Percentiles rank a stretch among this genome's conserved stretches.
phyloP scores from a whole-genome alignment of 306 rosid species.

The Carpinus viminea region DNA sequence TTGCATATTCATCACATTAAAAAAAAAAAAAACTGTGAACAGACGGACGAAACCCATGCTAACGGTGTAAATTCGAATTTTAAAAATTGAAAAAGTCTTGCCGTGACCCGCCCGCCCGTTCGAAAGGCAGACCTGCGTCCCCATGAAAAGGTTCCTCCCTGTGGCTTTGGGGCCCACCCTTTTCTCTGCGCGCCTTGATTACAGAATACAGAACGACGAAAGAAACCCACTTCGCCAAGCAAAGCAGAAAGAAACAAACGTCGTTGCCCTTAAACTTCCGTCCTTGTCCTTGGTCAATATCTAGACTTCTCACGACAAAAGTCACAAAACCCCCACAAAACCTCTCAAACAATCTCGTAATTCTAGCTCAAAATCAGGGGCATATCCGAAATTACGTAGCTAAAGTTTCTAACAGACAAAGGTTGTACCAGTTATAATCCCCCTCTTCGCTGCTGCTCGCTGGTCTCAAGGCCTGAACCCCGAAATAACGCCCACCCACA shows the following conservation, averaged over 20 bases:
- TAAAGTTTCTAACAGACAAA: conserved; percentile 24
- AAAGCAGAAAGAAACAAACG: neutral
- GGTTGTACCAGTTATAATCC: conserved; percentile 13
- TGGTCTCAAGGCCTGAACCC: neutral
- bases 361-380: conserved; percentile 16
- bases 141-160: neutral
- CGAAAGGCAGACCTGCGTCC: neutral
- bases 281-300: no score
- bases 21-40: no score
- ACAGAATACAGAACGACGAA: neutral
- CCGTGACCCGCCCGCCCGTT: neutral
- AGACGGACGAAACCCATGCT: no score
- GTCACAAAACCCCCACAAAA: no score
- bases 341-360: neutral
- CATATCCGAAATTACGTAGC: conserved; percentile 17
- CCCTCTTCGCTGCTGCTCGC: conserved; percentile 3
- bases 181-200: conserved; percentile 7
- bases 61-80: conserved; percentile 19
- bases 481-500: neutral
- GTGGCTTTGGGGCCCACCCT: conserved; percentile 5
- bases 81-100: conserved; percentile 5
- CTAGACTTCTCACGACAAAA: no score
- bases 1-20: no score
- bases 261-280: no score
- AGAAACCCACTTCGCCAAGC: neutral